Conservation (phyloP, 345 rosid species). For the Melaleuca alternifolia region DNA sequence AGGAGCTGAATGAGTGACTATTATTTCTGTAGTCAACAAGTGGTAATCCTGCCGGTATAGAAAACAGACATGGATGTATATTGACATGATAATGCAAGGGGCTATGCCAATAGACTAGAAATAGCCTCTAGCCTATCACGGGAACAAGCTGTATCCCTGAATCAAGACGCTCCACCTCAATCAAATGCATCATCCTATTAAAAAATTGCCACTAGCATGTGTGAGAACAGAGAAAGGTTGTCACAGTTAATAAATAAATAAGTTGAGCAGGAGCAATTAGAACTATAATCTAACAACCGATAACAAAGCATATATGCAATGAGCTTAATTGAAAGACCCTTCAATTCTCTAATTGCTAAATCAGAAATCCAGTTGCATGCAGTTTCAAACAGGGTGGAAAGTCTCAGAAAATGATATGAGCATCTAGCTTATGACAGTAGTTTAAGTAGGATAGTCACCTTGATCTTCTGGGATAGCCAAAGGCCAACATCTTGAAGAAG, state of each 20-base stretch:
- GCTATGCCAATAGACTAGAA: neutral
- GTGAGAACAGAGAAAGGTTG: neutral
- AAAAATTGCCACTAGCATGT: neutral
- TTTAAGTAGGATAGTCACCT: slow-evolving; percentile 13
- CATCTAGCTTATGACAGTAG: neutral
- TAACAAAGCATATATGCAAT: neutral
- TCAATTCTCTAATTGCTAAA: neutral
- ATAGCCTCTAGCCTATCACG: neutral
- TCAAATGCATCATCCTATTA: neutral
- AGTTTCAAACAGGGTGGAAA: neutral
- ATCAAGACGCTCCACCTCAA: neutral
- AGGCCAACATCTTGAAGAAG: slow-evolving; percentile 46
- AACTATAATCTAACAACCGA: neutral
- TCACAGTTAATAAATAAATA: neutral
- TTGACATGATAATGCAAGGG: neutral
- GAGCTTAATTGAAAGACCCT: neutral
- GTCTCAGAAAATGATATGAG: neutral
- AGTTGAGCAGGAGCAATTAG: neutral
- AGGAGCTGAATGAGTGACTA: neutral
- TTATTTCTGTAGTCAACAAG: neutral
- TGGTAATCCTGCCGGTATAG: neutral
- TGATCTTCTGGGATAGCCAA: slow-evolving; percentile 46
- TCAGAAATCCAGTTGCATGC: neutral
- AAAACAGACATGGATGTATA: neutral
- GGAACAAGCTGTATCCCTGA: neutral